phyloP scores from a whole-genome alignment of 1,284 basidiomycete genomes.

The Uromyces viciae-fabae region DNA sequence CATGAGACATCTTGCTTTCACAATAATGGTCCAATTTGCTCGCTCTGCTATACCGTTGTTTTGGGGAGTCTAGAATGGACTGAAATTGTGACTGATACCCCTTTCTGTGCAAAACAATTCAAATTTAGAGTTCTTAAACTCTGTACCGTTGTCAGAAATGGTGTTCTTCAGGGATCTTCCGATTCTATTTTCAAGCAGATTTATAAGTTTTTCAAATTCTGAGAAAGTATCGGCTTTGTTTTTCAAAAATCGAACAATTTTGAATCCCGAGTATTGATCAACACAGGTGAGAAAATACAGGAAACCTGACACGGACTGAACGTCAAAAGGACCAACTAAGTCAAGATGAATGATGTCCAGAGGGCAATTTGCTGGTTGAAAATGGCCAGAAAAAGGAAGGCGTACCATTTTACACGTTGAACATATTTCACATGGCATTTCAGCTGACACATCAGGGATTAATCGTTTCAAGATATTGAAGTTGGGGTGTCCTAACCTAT shows the following conservation, averaged over 20 bases:
- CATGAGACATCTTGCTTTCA: not conserved
- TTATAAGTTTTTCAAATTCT: not conserved
- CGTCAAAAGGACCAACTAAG: too few species aligned
- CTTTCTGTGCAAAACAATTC: not conserved
- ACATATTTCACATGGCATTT: too few species aligned
- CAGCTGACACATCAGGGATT: too few species aligned
- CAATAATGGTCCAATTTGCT: conserved; percentile 1
- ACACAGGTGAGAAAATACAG: not conserved
- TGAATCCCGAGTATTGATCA: conserved; percentile 2
- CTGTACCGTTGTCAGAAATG: conserved; percentile 54
- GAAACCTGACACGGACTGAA: too few species aligned
- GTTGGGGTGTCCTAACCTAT: too few species aligned
- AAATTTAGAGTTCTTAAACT: conserved; percentile 47
- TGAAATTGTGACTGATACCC: not conserved
- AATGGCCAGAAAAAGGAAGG: too few species aligned
- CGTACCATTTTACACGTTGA: too few species aligned
- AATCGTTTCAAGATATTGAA: too few species aligned
- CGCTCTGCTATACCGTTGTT: conserved; percentile 19
- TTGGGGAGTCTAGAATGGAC: conserved; percentile 1
- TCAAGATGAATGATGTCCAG: too few species aligned
- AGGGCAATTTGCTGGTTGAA: too few species aligned
- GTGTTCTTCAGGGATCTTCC: conserved; percentile 54
- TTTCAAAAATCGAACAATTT: conserved; percentile 5
- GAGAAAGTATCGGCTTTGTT: not conserved
- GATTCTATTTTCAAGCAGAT: not conserved